Conservation (phyloP, 1,139 yeast species). For the Blastobotrys arbuscula region DNA sequence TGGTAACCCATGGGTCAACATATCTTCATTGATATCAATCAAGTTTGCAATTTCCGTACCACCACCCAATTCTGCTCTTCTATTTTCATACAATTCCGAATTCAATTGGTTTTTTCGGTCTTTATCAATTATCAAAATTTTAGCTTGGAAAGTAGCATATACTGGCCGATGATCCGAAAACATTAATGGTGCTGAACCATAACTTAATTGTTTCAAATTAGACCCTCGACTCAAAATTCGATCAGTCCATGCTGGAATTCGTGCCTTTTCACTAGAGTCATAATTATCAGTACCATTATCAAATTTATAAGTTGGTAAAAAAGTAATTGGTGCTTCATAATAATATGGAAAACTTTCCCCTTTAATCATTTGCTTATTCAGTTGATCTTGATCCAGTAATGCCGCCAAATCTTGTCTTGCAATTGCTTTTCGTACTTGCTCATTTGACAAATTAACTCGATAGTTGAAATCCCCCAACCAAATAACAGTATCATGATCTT, state of each 20-base stretch:
- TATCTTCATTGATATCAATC: constrained; percentile 33
- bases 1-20: constrained; percentile 49
- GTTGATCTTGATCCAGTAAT: constrained; percentile 71
- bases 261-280: constrained; percentile 85
- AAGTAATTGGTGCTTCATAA: constrained; percentile 70
- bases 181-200: constrained; percentile 55
- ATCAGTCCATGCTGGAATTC: constrained; percentile 98
- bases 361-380: constrained; percentile 72
- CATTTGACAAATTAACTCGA: constrained; percentile 71
- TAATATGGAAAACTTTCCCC: constrained; percentile 85
- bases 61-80: constrained; percentile 35
- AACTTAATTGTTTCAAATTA: constrained; percentile 57
- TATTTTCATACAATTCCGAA: constrained; percentile 48
- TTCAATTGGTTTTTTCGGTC: constrained; percentile 52
- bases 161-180: constrained; percentile 97
- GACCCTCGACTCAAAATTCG: constrained; percentile 54
- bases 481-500: constrained; percentile 78
- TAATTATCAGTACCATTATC: constrained; percentile 80
- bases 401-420: constrained; percentile 41
- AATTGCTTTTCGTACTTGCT: constrained; percentile 60
- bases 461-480: constrained; percentile 98
- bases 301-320: constrained; percentile 89
- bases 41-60: constrained; percentile 31
- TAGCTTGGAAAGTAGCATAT: constrained; percentile 65
- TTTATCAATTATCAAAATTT: constrained; percentile 67